Conservation (phyloP, 2,329 filamentous ascomycete genomes). For the Verticillium nubilum region DNA sequence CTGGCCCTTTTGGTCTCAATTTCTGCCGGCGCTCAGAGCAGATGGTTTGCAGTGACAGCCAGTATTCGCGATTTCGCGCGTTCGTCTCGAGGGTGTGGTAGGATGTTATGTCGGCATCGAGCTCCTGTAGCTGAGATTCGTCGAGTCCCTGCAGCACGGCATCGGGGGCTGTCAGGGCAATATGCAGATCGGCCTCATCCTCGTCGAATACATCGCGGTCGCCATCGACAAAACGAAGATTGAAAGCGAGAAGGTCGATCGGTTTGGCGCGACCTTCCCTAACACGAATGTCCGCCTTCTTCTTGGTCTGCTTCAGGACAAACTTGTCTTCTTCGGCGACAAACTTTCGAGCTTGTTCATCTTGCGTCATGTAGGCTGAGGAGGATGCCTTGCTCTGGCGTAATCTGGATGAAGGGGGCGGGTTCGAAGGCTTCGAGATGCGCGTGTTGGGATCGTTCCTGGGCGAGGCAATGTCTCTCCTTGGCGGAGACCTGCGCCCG, state of each 20-base stretch:
- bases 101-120: slow-evolving; percentile 76
- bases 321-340: slow-evolving; percentile 95
- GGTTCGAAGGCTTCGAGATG: slow-evolving; percentile 46
- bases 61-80: slow-evolving; percentile 76
- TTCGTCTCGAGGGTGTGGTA: slow-evolving; percentile 80
- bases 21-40: slow-evolving; percentile 71
- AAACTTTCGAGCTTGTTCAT: slow-evolving; percentile 75
- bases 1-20: slow-evolving; percentile 51
- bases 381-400: slow-evolving; percentile 21
- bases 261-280: slow-evolving; percentile 86
- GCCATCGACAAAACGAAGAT: slow-evolving; percentile 79
- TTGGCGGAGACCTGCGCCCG: slow-evolving; percentile 31
- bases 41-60: slow-evolving; percentile 83
- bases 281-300: slow-evolving; percentile 92
- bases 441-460: slow-evolving; percentile 50
- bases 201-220: slow-evolving; percentile 84
- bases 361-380: slow-evolving; percentile 58
- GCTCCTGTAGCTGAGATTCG: slow-evolving; percentile 61
- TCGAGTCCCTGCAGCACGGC: slow-evolving; percentile 72
- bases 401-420: slow-evolving; percentile 19
- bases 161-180: slow-evolving; percentile 75
- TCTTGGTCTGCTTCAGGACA: slow-evolving; percentile 93
- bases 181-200: slow-evolving; percentile 64
- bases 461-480: slow-evolving; percentile 46
- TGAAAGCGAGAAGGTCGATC: slow-evolving; percentile 91